Evolutionary conservation across 139 green algal genomes (phyloP), one percentile per base, ranked within the genome.

Genomic region (Chlamydomonas applanata): DNA sequence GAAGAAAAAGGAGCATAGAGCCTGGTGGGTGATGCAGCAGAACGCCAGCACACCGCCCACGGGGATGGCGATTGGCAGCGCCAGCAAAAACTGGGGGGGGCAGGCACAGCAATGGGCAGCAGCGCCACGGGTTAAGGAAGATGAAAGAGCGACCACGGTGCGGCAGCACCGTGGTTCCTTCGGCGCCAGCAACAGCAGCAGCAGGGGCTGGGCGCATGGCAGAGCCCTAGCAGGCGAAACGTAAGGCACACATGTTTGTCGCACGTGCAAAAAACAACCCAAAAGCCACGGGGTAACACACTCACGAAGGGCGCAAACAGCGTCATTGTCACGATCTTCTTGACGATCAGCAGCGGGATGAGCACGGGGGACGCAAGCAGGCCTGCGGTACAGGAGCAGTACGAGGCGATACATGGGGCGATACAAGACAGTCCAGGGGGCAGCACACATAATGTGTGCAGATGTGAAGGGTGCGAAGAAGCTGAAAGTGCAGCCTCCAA

Each of bases 301-400:
- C 67, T 62, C 45, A 73, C 67, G 40, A 73, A 22, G 30, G 67
- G 67, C 3, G 14, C 33, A 24, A 60, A 73, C 2, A 73, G 35
- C 3, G 36, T 19, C 17, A 72, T 22, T 0, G 9, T 61, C 22
- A 71, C 46, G 19, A 81, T 27, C 30, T 74, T 74, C 49, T 69
- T 74, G 7, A 73, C 20, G 34, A 82, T 82, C 24, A 82, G 63
- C 1, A 70, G 62, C 17, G 77, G 77, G 59, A 82, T 76, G 40
- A 78, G 20, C 11, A 82, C 17, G 3, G 77, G 77, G 22, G 34
- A 59, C n/a, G 54, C 64, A 2, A 82, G 40, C 25, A 82, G 54
- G 14, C 77, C 40, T 49, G 40, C 40, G 40, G 40, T 49, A 49
- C 40, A 49, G 11, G 40, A 11, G 7, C 11, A 11, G 11, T 7